Conservation (phyloP, 345 rosid species). For the Eutrema heterophyllum region DNA sequence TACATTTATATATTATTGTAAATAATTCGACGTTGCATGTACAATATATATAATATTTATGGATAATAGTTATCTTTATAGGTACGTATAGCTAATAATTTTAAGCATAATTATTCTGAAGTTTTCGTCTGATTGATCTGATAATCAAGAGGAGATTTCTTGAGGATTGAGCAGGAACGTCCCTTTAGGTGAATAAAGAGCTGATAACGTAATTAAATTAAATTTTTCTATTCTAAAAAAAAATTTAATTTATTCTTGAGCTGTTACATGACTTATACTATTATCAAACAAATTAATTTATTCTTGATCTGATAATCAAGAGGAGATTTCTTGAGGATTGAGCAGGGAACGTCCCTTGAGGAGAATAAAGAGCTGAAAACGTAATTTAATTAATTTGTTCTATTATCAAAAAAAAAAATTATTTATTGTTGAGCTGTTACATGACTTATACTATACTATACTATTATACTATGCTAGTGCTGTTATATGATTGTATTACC, state of each 20-base stretch:
- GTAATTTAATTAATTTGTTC: too few relatives aligned
- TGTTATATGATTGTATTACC: not conserved
- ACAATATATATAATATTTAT: not conserved
- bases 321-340: too few relatives aligned
- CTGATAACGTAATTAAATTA: not conserved
- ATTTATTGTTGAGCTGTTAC: too few relatives aligned
- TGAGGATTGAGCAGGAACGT: not conserved
- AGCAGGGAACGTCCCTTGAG: too few relatives aligned
- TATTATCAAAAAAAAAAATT: too few relatives aligned
- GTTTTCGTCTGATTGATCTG: not conserved
- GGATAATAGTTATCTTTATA: not conserved
- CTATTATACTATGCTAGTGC: too few relatives aligned
- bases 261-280: too few relatives aligned
- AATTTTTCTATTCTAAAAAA: too few relatives aligned
- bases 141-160: not conserved
- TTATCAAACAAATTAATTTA: too few relatives aligned
- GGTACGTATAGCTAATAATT: not conserved
- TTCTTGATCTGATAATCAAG: too few relatives aligned
- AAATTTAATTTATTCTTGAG: not conserved
- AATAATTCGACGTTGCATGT: not conserved
- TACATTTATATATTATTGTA: not conserved
- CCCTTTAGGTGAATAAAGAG: not conserved
- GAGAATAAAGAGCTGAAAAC: too few relatives aligned
- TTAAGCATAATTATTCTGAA: not conserved
- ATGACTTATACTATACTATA: too few relatives aligned